A percentile compares a stretch with the other conserved stretches of the same genome.
phyloP scores from a whole-genome alignment of 2,329 filamentous ascomycete species.

The Neofusicoccum laricinum region DNA sequence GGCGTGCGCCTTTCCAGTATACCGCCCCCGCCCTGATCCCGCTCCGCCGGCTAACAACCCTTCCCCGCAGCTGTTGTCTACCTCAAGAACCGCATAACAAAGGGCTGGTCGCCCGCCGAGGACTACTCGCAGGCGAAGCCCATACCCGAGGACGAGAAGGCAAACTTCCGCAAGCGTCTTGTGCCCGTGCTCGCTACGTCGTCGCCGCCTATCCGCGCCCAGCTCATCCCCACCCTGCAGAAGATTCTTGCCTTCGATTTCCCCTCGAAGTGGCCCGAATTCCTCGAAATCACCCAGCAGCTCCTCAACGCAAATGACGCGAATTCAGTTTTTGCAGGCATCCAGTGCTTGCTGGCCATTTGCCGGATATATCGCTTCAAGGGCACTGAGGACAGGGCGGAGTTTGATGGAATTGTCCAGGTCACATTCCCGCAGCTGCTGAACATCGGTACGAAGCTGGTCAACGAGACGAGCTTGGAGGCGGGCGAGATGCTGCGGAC shows the following conservation, averaged over 20 bases:
- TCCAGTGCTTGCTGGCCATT: conserved; percentile 91
- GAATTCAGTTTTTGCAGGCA: conserved; percentile 81
- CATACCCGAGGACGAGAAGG: conserved; percentile 87
- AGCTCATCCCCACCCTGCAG: conserved; percentile 90
- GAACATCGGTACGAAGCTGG: conserved; percentile 80
- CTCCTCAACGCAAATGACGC: conserved; percentile 84
- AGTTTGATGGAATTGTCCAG: conserved; percentile 94
- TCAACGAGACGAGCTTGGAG: conserved; percentile 88
- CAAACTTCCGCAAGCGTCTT: conserved; percentile 79
- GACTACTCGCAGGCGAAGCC: conserved; percentile 69
- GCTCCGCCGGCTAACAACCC: conserved; percentile 24
- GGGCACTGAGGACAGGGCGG: conserved; percentile 72
- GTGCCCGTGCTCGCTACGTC: conserved; percentile 84
- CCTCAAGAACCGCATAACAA: conserved; percentile 94
- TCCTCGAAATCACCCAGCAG: conserved; percentile 88
- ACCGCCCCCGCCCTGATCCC: conserved; percentile 35
- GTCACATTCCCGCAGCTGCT: conserved; percentile 85
- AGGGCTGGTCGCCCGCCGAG: conserved; percentile 80
- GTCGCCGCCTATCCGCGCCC: conserved; percentile 77
- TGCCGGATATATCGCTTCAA: conserved; percentile 97
- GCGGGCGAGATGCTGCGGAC: conserved; percentile 95
- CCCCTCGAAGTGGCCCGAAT: conserved; percentile 88
- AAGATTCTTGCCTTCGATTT: conserved; percentile 97
- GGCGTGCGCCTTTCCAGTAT: conserved; percentile 85
- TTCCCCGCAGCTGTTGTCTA: conserved; percentile 77